Base-by-base conservation (phyloP, 2,329 filamentous ascomycete genomes). In the Penicillium brasilianum region DNA sequence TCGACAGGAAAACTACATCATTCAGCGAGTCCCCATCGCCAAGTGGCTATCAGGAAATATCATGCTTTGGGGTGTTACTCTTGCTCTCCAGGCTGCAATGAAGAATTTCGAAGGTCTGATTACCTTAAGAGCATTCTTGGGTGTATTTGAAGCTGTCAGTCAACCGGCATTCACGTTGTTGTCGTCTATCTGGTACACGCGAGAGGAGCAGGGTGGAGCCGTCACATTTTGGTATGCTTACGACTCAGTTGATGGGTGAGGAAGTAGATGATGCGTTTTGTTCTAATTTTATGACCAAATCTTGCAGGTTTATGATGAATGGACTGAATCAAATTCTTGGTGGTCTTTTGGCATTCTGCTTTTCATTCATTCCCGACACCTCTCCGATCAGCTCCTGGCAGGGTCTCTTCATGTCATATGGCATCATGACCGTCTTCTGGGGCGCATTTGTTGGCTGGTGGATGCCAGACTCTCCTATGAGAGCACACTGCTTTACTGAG, bases 231-330 rank as follows among this genome's bases (percentile, higher is more conserved):
- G 62, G 62, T 62, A 55, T 41, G 49, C 48, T 48, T 7, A 16
- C 7, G 4, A 22, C 20, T 46, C 13, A 2, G 43, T 7, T 18
- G 16, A 25, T 25, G 1, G 3, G 6, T 9, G 18, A n/a, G n/a
- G n/a, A n/a, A n/a, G n/a, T n/a, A n/a, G 10, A 25, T 14, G 3
- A 1, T 0, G 1, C 43, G 6, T 28, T 18, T 16, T 8, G 22
- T 28, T 9, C 13, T 10, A 22, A 7, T 1, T 25, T 28, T 13
- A 13, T 46, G 46, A 18, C 3, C 7, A 6, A 10, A 2, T 9
- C 34, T 3, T 28, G 25, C 18, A 64, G 62, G 62, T 64, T 62
- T 18, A 64, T 62, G 62, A 64, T 64, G 49, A 52, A 52, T 32
- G 49, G 49, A 8, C 22, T 52, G 49, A 52, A 52, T 22, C 49